Base-by-base conservation (phyloP, 1,139 yeast species). In the Blastobotrys apis region DNA sequence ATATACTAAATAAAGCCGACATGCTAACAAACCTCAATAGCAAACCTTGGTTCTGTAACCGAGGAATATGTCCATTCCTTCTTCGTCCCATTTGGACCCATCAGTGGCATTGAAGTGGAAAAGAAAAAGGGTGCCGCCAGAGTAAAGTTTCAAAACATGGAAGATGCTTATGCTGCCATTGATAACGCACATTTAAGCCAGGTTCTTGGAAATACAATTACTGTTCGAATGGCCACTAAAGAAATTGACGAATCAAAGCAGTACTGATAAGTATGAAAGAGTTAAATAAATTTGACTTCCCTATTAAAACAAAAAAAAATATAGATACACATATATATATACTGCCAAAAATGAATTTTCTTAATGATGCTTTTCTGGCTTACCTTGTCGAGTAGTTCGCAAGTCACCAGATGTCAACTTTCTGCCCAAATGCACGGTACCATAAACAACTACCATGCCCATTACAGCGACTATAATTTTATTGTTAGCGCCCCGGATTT, bases 71-170 rank as follows among this genome's bases (percentile, higher is more conserved):
- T 62, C 5, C 34, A 55, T 29, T 41, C 51, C 23, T 39, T 62
- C 37, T 66, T 66, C 41, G 40, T 63, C 17, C 58, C 71, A 8
- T 67, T 66, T 53, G 71, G 71, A 3, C 69, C 66, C 19, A 61
- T 67, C 13, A 49, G 54, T 22, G 55, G 56, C 13, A 49, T 60
- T 16, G 57, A 47, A 30, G 40, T 52, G 8, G 49, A 45, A 16
- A 15, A 44, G 4, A 41, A 47, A 12, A 42, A 53, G 22, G 60
- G 60, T 13, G 51, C 43, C 26, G 67, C 66, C 3, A 54, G 55
- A 30, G 50, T 66, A 2, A 61, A 58, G 35, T 66, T 53, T 44
- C 64, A 59, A 33, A 51, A 50, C 19, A 53, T 52, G 3, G 57
- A 39, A 3, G 70, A 66, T 44, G 69, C 68, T 1, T 56, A 47